Evolutionary conservation across 1,284 basidiomycete species (phyloP).

Genomic region (Ustilago sp.): DNA sequence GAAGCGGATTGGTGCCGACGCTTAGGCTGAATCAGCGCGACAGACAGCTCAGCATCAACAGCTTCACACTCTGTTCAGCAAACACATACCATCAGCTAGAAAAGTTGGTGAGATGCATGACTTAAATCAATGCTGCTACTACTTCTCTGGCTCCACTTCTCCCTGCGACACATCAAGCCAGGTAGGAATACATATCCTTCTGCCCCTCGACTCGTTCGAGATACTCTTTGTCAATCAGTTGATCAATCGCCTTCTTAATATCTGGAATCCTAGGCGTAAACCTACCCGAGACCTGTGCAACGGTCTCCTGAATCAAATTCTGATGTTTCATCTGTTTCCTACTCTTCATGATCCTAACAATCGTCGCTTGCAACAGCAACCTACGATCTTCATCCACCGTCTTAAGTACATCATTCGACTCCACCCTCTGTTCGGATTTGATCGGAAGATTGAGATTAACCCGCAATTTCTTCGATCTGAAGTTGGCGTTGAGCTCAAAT

Average conservation of each 20-base stretch:
- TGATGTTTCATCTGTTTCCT: slow-evolving; percentile 96
- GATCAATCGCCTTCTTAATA: slow-evolving; percentile 92
- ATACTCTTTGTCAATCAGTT: slow-evolving; percentile 96
- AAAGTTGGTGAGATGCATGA: too few relatives aligned
- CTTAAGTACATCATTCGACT: slow-evolving; percentile 89
- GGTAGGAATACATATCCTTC: slow-evolving; percentile 65
- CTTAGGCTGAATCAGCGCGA: too few relatives aligned
- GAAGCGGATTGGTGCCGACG: too few relatives aligned
- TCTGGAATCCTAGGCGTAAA: slow-evolving; percentile 91
- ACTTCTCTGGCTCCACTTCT: not conserved
- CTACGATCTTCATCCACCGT: slow-evolving; percentile 97
- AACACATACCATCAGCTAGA: too few relatives aligned
- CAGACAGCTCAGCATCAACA: too few relatives aligned
- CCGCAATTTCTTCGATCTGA: slow-evolving; percentile 89
- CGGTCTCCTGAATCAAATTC: slow-evolving; percentile 91
- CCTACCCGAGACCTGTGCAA: slow-evolving; percentile 86
- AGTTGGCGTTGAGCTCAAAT: slow-evolving; percentile 79
- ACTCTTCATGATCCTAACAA: slow-evolving; percentile 98
- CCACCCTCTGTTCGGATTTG: slow-evolving; percentile 92
- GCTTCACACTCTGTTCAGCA: too few relatives aligned
- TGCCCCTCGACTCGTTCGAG: slow-evolving; percentile 87
- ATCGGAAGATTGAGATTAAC: slow-evolving; percentile 94
- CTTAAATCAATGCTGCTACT: not conserved
- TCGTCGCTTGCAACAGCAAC: slow-evolving; percentile 95
- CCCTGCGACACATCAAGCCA: slow-evolving; percentile 31